Conservation (phyloP, 2,329 filamentous ascomycete species). For the Waltergamsia citrina region DNA sequence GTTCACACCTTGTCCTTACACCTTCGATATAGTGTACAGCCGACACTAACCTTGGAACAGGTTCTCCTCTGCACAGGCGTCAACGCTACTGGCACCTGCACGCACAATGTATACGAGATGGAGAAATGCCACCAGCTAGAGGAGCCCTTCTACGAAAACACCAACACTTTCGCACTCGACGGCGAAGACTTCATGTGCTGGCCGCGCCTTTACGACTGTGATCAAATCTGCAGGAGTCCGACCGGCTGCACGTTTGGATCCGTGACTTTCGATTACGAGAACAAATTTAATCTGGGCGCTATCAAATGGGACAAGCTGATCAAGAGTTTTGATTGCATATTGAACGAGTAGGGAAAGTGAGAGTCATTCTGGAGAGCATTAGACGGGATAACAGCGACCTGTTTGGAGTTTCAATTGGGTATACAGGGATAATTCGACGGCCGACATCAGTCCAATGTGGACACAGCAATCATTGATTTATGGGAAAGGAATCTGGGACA, state of each 20-base stretch:
- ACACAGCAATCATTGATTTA: no score
- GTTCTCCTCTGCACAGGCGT: slow-evolving; percentile 40
- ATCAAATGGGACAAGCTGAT: slow-evolving; percentile 33
- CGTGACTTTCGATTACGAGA: slow-evolving; percentile 31
- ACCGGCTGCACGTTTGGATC: slow-evolving; percentile 42
- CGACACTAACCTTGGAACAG: slow-evolving; percentile 17
- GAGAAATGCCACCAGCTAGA: slow-evolving; percentile 35
- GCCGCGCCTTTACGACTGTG: slow-evolving; percentile 30
- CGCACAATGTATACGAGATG: slow-evolving; percentile 30
- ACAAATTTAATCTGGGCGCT: slow-evolving; percentile 36
- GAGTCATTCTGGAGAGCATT: neutral
- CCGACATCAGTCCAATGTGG: no score
- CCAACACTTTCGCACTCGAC: slow-evolving; percentile 40
- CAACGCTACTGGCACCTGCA: slow-evolving; percentile 38
- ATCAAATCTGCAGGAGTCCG: slow-evolving; percentile 35
- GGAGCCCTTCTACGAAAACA: slow-evolving; percentile 27
- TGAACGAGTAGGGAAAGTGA: slow-evolving; percentile 7
- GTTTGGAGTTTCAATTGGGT: neutral
- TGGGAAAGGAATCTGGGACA: no score
- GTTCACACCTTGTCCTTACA: slow-evolving; percentile 18
- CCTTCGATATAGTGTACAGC: no score
- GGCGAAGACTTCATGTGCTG: slow-evolving; percentile 38
- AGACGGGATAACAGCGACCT: neutral
- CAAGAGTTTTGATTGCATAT: slow-evolving; percentile 22
- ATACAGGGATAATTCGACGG: no score